Evolutionary conservation across 495 filamentous ascomycete genomes (phyloP).

Genomic region (Podospora australis): DNA sequence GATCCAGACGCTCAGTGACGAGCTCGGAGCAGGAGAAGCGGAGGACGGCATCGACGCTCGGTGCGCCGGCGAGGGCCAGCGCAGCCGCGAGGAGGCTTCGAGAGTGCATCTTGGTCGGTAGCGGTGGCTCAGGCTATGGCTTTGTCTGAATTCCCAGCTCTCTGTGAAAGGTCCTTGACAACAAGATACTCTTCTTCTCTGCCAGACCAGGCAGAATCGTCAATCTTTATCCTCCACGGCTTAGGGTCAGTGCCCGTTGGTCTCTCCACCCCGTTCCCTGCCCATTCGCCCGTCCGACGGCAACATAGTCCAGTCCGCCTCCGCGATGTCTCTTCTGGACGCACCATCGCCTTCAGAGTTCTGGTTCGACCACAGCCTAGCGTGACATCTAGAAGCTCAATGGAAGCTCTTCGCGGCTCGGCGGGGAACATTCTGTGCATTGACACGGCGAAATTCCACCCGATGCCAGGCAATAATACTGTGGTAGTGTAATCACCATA

Average conservation of each 20-base stretch:
- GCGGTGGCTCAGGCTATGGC: too few species aligned
- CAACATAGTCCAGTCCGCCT: background rate
- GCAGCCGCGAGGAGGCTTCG: slow-evolving; percentile 6
- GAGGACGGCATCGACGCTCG: slow-evolving; percentile 30
- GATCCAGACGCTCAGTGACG: slow-evolving; percentile 22
- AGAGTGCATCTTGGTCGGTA: slow-evolving; percentile 4
- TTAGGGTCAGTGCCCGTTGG: background rate
- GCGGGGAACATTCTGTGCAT: too few species aligned
- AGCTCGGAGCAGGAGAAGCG: slow-evolving; percentile 53
- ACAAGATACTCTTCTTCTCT: background rate
- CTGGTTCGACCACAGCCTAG: too few species aligned
- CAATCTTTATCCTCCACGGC: slow-evolving; percentile 1
- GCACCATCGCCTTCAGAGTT: background rate
- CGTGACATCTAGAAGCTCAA: too few species aligned
- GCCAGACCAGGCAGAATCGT: background rate
- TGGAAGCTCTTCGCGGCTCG: too few species aligned
- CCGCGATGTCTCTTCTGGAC: background rate
- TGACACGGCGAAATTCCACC: background rate
- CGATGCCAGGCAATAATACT: too few species aligned
- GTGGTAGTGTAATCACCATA: too few species aligned
- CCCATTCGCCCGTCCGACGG: background rate
- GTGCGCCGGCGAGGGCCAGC: slow-evolving; percentile 10
- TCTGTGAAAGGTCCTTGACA: background rate
- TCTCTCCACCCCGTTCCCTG: background rate
- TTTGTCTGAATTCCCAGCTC: background rate